A percentile compares a stretch with the other conserved stretches of the same genome.
Evolutionary conservation across 371 early-diverging fungal species (phyloP).

Genomic region (Spiromyces aspiralis): DNA sequence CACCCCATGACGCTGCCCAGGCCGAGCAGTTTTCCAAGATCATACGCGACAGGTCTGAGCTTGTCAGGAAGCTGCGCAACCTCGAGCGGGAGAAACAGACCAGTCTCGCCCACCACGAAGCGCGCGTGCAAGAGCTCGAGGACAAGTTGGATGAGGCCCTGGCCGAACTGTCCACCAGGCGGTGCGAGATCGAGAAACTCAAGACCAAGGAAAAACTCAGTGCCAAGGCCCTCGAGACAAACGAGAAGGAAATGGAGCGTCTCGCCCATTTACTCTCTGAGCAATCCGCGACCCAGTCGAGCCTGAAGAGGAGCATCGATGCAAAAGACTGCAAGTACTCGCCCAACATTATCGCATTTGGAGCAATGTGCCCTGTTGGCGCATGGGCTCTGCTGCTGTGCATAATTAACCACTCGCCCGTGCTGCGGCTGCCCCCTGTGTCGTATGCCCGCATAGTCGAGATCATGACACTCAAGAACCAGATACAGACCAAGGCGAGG

Average conservation of each 20-base stretch:
- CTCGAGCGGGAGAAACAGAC: background rate
- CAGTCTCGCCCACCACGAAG: constrained; percentile 6
- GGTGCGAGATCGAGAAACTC: constrained; percentile 22
- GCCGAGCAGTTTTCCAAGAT: too few relatives aligned
- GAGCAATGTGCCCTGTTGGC: too few relatives aligned
- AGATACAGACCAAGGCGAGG: background rate
- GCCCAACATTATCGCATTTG: too few relatives aligned
- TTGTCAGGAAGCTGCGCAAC: background rate
- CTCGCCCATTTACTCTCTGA: background rate
- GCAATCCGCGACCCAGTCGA: background rate
- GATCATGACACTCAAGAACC: background rate
- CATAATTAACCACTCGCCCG: too few relatives aligned
- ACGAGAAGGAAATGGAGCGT: background rate
- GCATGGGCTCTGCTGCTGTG: too few relatives aligned
- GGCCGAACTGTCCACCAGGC: constrained; percentile 14
- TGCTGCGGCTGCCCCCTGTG: too few relatives aligned
- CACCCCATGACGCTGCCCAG: too few relatives aligned
- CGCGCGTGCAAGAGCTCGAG: constrained; percentile 4
- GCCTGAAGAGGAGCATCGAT: background rate
- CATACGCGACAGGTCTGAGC: background rate
- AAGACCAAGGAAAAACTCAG: constrained; percentile 1
- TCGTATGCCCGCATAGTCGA: too few relatives aligned
- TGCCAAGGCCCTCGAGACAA: background rate
- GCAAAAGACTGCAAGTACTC: too few relatives aligned
- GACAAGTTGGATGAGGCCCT: constrained; percentile 14